phyloP scores from a whole-genome alignment of 192 early-diverging fungal species.

The Coemansia asiatica region DNA sequence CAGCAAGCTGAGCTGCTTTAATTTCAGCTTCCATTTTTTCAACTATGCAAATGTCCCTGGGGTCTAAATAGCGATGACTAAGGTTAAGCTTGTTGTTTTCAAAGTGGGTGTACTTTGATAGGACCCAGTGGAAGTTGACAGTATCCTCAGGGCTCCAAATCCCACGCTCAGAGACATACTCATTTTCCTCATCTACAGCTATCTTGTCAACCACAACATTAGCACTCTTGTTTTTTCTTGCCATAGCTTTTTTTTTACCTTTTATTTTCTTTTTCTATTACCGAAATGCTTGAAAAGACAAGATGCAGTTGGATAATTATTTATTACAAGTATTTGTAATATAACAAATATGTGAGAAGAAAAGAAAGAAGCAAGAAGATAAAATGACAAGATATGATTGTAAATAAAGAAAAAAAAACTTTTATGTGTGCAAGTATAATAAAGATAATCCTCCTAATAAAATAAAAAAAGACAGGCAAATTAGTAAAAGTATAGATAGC shows the following conservation, averaged over 20 bases:
- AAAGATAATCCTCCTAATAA: too few relatives aligned
- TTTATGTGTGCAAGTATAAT: too few relatives aligned
- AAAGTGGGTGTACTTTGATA: conserved; percentile 35
- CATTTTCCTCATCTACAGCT: neutral
- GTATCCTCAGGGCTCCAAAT: conserved; percentile 38
- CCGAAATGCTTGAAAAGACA: too few relatives aligned
- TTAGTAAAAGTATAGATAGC: neutral
- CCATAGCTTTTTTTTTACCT: neutral
- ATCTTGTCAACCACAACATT: neutral
- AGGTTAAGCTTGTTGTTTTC: conserved; percentile 16
- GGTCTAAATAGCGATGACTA: conserved; percentile 43
- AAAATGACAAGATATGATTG: neutral
- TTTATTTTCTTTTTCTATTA: neutral
- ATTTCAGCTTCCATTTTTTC: conserved; percentile 24
- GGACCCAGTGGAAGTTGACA: conserved; percentile 40
- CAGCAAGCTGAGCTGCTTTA: neutral
- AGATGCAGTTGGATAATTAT: too few relatives aligned
- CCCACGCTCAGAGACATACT: conserved; percentile 23
- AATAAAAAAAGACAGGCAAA: neutral
- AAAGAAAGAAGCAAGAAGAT: too few relatives aligned
- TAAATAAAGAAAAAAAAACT: neutral
- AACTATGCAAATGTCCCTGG: conserved; percentile 27
- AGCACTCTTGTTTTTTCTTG: neutral
- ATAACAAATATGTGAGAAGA: too few relatives aligned
- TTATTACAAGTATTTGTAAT: too few relatives aligned